Percentiles rank a stretch among this genome's conserved stretches.
Evolutionary conservation across 805 yeast species (phyloP).

Genomic region (Pichia californica): DNA sequence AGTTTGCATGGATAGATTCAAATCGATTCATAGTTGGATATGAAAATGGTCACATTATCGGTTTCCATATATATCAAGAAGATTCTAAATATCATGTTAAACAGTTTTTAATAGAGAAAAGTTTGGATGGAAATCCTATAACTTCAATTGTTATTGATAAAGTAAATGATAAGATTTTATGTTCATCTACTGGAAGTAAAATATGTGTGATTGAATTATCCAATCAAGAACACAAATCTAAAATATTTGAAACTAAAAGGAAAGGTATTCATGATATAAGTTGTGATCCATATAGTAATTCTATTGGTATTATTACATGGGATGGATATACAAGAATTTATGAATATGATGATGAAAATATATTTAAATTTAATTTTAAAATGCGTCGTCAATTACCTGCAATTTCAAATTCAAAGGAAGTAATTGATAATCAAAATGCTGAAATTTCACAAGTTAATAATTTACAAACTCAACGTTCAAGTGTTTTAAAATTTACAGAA

Average conservation of each 20-base stretch:
- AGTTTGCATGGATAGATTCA: slow-evolving; percentile 34
- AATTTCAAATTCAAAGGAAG: slow-evolving; percentile 12
- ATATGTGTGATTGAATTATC: background rate
- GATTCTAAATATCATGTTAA: slow-evolving; percentile 3
- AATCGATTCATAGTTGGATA: slow-evolving; percentile 48
- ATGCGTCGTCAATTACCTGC: slow-evolving; percentile 23
- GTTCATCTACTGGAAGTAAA: slow-evolving; percentile 45
- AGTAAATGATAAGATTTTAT: slow-evolving; percentile 24
- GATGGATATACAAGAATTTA: slow-evolving; percentile 39
- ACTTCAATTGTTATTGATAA: slow-evolving; percentile 35
- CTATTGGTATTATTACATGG: slow-evolving; percentile 43
- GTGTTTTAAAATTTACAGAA: slow-evolving; percentile 17
- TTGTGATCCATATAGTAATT: slow-evolving; percentile 16
- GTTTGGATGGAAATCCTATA: slow-evolving; percentile 51
- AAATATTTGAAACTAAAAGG: slow-evolving; percentile 24
- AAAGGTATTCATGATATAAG: slow-evolving; percentile 32
- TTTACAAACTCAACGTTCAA: slow-evolving; percentile 18
- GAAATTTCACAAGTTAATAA: slow-evolving; percentile 7
- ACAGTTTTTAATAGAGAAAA: slow-evolving; percentile 14
- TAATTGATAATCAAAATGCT: slow-evolving; percentile 7
- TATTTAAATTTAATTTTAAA: slow-evolving; percentile 22
- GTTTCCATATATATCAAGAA: slow-evolving; percentile 1
- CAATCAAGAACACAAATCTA: background rate
- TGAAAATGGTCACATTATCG: slow-evolving; percentile 54
- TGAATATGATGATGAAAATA: slow-evolving; percentile 13